Evolutionary conservation across 2,329 filamentous ascomycete genomes (phyloP), one percentile per base, ranked within the genome.

Genomic region (Arthrobotrys sinensis): DNA sequence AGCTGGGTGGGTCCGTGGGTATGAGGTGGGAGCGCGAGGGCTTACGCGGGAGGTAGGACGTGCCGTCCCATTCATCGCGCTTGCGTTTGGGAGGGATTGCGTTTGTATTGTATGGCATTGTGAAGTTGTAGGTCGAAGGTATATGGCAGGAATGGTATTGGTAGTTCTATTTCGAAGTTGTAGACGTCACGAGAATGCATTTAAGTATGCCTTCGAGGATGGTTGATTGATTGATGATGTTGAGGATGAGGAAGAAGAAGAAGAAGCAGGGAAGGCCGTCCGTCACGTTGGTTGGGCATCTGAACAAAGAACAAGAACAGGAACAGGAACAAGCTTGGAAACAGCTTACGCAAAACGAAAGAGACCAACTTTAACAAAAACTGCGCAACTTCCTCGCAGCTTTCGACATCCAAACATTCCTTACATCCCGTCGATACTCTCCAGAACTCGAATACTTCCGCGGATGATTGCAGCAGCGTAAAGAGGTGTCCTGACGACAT

Each of bases 41-140:
- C 68, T 45, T 78, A 78, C 75, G 75, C 34, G 75, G 75, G 60
- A 78, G 75, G 40, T 78, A 66, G 11, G 75, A 67, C 3, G 75
- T 72, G 62, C 75, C 75, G 28, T 78, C 75, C 75, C 75, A 78
- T 21, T 78, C 75, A 12, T 53, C 57, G 46, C 67, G 38, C 57
- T 70, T 71, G 8, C 63, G 52, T 62, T 78, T 78, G 43, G 50
- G 73, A 28, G 66, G 60, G 28, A 78, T 78, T 19, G 75, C 43
- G 53, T 67, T 78, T 7, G 50, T 71, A 72, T 71, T 78, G 52
- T 67, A 63, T 16, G 67, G 52, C 75, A 78, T 78, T 52, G 40
- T 68, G 21, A 24, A n/a, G 24, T 4, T 8, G 2, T 46, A 11
- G 19, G 28, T 14, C n/a, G 11, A 32, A 32, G 28, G 14, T 53